Base-by-base conservation (phyloP, 345 rosid species). In the Heritiera littoralis region DNA sequence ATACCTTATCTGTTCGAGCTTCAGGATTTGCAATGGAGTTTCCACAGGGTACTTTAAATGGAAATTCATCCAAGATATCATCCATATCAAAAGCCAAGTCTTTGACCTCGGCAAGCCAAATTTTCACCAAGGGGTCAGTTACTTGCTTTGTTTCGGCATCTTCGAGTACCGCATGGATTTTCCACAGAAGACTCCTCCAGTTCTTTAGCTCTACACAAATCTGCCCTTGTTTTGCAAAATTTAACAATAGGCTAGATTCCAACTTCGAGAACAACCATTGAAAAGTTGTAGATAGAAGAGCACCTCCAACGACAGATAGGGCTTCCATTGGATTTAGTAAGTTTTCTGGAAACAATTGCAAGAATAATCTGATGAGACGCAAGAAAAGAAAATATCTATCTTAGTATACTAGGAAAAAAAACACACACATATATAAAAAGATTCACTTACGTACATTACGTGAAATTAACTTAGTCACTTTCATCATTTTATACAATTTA, bases 101-200 rank as follows among this genome's bases (percentile, higher is more conserved):
- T 54, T 68, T 76, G 40, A 79, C 77, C 52, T 83, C 80, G 6
- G 61, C 59, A 48, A 83, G 43, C 85, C 85, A 83, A 30, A n/a
- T 11, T 61, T 72, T 76, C 51, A 83, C 70, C 17, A 28, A 0
- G 2, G 60, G 60, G 60, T 46, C 45, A 3, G 51, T 70, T 45
- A 79, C 43, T 69, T 77, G 77, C 74, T 71, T 79, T 48, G 59
- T 79, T 74, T 83, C 85, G 5, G 80, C 82, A 55, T 76, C 77
- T 6, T 68, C 54, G 3, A 83, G 77, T 13, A 75, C 78, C 0
- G 68, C 68, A 7, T 7, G 58, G 38, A 75, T 23, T 48, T 51
- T 59, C 61, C 23, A 12, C 40, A 78, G 12, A 28, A 38, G 40
- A 23, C 2, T 73, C 74, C 17, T 63, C 84, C 78, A 82, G 15